Conservation (phyloP, 257 asterid species). For the Plantago major region DNA sequence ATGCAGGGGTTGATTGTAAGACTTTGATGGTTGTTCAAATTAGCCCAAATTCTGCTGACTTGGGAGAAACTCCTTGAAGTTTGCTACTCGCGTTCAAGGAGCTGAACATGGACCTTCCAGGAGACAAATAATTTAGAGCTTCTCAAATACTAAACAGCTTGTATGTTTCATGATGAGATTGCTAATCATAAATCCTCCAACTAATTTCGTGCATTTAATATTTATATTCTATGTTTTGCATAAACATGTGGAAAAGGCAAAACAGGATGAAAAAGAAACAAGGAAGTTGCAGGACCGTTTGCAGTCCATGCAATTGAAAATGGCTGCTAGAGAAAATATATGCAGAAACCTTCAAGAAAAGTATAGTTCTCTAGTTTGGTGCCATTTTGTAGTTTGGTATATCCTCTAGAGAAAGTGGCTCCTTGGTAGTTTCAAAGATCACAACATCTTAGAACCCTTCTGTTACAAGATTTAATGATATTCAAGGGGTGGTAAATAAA, state of each 20-base stretch:
- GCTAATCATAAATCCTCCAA: conserved; percentile 10
- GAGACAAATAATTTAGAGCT: conserved; percentile 62
- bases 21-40: conserved; percentile 79
- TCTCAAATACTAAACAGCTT: conserved; percentile 73
- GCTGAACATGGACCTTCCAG: conserved; percentile 92
- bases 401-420: too few species aligned
- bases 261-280: conserved; percentile 85
- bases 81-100: conserved; percentile 91
- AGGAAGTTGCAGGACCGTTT: conserved; percentile 78
- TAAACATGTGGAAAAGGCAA: conserved; percentile 78
- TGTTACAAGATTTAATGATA: conserved; percentile 16
- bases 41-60: conserved; percentile 65
- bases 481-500: too few species aligned
- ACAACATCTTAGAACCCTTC: too few species aligned
- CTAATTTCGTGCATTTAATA: conserved; percentile 13
- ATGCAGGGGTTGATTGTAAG: conserved; percentile 96
- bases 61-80: conserved; percentile 88
- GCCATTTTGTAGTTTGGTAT: too few species aligned
- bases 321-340: conserved; percentile 69
- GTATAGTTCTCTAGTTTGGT: conserved; percentile 22
- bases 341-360: conserved; percentile 84
- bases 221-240: conserved; percentile 3
- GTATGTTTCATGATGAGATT: conserved; percentile 41
- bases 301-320: conserved; percentile 72
- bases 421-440: too few species aligned